Percentiles rank a stretch among this genome's conserved stretches.
Evolutionary conservation across 192 early-diverging fungal genomes (phyloP).

Genomic region (Dimargaris xerosporica): DNA sequence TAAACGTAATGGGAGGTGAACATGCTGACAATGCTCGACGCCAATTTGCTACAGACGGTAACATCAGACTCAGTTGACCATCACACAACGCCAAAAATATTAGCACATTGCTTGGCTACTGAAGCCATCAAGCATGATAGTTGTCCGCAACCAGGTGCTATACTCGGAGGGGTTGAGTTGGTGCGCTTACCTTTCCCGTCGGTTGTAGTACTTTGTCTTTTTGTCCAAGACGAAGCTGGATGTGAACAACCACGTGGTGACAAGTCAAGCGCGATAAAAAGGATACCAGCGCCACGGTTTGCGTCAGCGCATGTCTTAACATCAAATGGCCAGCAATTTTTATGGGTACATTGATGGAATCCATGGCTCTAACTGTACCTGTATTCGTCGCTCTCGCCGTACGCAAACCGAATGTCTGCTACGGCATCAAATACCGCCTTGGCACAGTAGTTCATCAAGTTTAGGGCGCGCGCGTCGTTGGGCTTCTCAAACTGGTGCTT

Average conservation of each 20-base stretch:
- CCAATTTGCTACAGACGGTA: conserved; percentile 42
- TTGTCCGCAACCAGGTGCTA: too few species aligned
- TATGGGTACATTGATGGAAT: too few species aligned
- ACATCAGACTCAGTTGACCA: too few species aligned
- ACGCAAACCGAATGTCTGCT: conserved; percentile 64
- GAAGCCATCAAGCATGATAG: too few species aligned
- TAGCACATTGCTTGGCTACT: too few species aligned
- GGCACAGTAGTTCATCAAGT: conserved; percentile 75
- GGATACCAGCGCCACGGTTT: too few species aligned
- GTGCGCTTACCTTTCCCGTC: conserved; percentile 29
- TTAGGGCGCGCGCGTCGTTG: conserved; percentile 57
- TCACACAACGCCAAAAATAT: too few species aligned
- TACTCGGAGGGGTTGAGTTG: too few species aligned
- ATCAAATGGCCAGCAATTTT: too few species aligned
- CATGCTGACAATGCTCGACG: conserved; percentile 60
- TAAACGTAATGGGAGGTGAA: conserved; percentile 80
- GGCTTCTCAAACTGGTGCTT: conserved; percentile 63
- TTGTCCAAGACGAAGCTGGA: conserved; percentile 51
- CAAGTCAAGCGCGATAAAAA: too few species aligned
- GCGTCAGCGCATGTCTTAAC: too few species aligned
- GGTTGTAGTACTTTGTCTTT: conserved; percentile 45
- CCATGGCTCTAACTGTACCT: not conserved
- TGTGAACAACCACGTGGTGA: too few species aligned
- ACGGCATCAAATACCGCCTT: conserved; percentile 62
- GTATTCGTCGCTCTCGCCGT: conserved; percentile 92